Conservation (phyloP, 2,329 filamentous ascomycete genomes). For the Geosmithia morbida region DNA sequence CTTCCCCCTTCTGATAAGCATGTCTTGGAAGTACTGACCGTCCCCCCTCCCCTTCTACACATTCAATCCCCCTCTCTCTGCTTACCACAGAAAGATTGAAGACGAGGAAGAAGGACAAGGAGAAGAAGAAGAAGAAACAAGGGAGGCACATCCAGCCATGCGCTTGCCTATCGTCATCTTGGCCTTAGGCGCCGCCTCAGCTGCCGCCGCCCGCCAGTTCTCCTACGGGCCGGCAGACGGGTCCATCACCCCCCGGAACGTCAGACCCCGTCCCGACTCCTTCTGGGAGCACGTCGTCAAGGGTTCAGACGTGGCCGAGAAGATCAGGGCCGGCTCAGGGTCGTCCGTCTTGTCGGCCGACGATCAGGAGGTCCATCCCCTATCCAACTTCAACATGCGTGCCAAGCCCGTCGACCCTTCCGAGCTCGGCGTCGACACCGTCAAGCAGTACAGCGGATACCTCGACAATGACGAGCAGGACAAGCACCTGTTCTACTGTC, state of each 20-base stretch:
- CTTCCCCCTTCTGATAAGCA: too few relatives aligned
- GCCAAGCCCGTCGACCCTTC: slow-evolving; percentile 83
- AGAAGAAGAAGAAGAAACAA: not conserved
- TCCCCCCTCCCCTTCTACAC: too few relatives aligned
- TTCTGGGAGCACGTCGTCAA: slow-evolving; percentile 87
- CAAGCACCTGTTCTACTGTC: slow-evolving; percentile 98
- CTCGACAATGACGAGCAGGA: slow-evolving; percentile 92
- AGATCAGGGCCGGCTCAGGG: slow-evolving; percentile 48
- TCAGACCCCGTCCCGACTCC: slow-evolving; percentile 45
- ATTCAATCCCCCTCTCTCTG: too few relatives aligned
- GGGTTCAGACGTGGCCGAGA: slow-evolving; percentile 67
- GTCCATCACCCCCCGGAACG: not conserved
- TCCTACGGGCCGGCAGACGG: not conserved
- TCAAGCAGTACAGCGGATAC: slow-evolving; percentile 98
- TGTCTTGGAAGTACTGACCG: too few relatives aligned
- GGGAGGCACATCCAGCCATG: slow-evolving; percentile 42
- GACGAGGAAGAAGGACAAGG: too few relatives aligned
- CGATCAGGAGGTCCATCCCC: slow-evolving; percentile 51
- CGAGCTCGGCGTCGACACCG: slow-evolving; percentile 71
- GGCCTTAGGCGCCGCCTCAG: slow-evolving; percentile 68
- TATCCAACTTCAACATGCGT: slow-evolving; percentile 77
- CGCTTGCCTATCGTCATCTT: slow-evolving; percentile 69
- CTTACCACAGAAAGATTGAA: too few relatives aligned
- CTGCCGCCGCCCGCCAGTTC: slow-evolving; percentile 36
- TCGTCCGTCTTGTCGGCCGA: not conserved